Base-by-base conservation (phyloP, 2,329 filamentous ascomycete genomes). In the Calonectria honghensis region DNA sequence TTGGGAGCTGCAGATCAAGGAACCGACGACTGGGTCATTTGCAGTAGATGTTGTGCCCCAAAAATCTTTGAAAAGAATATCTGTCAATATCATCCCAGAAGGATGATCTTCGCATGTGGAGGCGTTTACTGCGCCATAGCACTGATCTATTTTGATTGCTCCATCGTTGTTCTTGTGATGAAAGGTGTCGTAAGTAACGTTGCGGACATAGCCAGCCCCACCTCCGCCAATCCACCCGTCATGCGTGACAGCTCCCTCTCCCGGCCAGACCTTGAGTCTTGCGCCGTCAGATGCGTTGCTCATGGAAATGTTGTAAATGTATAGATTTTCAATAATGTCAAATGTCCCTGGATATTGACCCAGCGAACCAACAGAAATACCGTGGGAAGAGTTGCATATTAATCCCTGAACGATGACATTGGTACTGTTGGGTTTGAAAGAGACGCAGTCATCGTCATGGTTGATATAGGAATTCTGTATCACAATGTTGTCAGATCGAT, bases 241-340 rank as follows among this genome's bases (percentile, higher is more conserved):
- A 3, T 83, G 72, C 16, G 87, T 74, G 11, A 65, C 11, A 2
- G 70, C 70, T 14, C 64, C 68, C 13, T 66, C 68, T 37, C 91
- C 91, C 0, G 93, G 92, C 93, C 93, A 94, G 75, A 94, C 92
- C 83, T 94, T 94, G 85, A 95, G 94, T 73, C 93, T 91, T 1
- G 93, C 93, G 48, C 91, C 92, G 77, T 93, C 90, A 69, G 89
- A 85, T 4, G 90, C 88, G 78, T 92, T 91, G 76, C 86, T 85
- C 87, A 92, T 89, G 48, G 87, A 88, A 54, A 88, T 86, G 77
- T 92, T 92, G 83, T 88, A 90, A 70, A 93, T 89, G 78, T 92
- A 91, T 32, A 94, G 81, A 79, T 94, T 91, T 82, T 93, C 88
- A 4, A 94, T 91, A 54, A 94, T 91, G 77, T 94, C 93, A 35